Conservation (phyloP, 495 filamentous ascomycete species). For the Oleoguttula mirabilis region DNA sequence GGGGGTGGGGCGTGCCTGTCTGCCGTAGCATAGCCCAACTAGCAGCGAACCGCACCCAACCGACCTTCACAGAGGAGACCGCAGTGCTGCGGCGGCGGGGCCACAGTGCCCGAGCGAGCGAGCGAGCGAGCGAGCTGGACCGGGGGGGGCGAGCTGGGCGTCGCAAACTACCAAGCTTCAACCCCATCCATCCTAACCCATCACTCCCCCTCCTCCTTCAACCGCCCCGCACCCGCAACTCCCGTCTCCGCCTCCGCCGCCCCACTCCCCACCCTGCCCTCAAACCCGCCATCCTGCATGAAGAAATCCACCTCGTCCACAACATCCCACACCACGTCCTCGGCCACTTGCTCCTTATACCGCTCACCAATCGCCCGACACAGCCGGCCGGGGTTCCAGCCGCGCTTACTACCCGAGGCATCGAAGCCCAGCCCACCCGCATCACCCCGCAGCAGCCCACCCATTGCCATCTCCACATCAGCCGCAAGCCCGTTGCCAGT, state of each 20-base stretch:
- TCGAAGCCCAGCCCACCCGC: conserved; percentile 3
- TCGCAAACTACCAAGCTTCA: too few relatives aligned
- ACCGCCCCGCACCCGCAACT: neutral
- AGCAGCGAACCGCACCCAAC: too few relatives aligned
- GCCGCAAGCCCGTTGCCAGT: too few relatives aligned
- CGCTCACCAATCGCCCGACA: conserved; percentile 53
- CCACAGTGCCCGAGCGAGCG: too few relatives aligned
- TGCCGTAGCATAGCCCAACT: too few relatives aligned
- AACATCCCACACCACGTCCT: conserved; percentile 85
- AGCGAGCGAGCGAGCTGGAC: too few relatives aligned
- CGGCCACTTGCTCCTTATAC: conserved; percentile 88
- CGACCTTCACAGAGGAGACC: too few relatives aligned
- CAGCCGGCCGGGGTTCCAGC: conserved; percentile 12
- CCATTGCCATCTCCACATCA: conserved; percentile 37
- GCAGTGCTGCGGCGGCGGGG: too few relatives aligned
- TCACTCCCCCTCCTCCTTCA: conserved; percentile 13
- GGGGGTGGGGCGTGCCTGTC: too few relatives aligned
- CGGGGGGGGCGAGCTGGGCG: too few relatives aligned
- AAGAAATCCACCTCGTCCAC: conserved; percentile 83
- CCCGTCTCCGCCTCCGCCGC: neutral
- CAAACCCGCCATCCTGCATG: conserved; percentile 48
- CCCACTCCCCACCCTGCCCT: conserved; percentile 22
- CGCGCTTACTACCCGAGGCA: conserved; percentile 3
- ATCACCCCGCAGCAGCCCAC: conserved; percentile 10
- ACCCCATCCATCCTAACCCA: too few relatives aligned